phyloP scores from a whole-genome alignment of 345 rosid species.

The Corymbia maculata region DNA sequence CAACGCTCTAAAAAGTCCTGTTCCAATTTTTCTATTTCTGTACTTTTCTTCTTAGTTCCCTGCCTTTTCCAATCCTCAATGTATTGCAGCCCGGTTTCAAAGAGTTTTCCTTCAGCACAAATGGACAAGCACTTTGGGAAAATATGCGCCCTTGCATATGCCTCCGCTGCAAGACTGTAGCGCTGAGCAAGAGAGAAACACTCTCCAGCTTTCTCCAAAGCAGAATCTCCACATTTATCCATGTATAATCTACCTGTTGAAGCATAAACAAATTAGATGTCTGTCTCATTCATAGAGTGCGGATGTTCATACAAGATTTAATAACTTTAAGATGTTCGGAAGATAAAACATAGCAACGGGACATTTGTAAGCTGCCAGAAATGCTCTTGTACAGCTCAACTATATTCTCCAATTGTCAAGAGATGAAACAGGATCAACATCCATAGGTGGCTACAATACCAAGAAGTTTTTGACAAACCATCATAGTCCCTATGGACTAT shows the following conservation, averaged over 20 bases:
- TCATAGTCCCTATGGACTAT: background rate
- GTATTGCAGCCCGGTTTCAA: background rate
- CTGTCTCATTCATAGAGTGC: background rate
- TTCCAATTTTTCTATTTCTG: background rate
- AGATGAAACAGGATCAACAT: background rate
- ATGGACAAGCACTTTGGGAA: conserved; percentile 1
- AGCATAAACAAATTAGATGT: background rate
- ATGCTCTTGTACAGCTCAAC: background rate
- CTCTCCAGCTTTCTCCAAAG: background rate
- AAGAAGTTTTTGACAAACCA: background rate
- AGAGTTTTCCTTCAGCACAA: background rate
- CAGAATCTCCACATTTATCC: conserved; percentile 2
- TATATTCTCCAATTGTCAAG: background rate
- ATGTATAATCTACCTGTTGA: conserved; percentile 26
- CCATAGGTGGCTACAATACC: background rate
- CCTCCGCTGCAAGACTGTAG: background rate
- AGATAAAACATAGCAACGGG: background rate
- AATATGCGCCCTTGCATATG: background rate
- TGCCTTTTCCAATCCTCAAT: background rate
- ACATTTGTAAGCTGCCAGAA: background rate
- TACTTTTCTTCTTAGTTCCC: background rate
- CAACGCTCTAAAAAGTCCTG: background rate
- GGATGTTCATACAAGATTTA: background rate
- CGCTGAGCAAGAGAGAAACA: background rate
- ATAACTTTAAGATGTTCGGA: background rate